Evolutionary conservation across 139 green algal species (phyloP).

Genomic region (Chlorokybus atmophyticus): DNA sequence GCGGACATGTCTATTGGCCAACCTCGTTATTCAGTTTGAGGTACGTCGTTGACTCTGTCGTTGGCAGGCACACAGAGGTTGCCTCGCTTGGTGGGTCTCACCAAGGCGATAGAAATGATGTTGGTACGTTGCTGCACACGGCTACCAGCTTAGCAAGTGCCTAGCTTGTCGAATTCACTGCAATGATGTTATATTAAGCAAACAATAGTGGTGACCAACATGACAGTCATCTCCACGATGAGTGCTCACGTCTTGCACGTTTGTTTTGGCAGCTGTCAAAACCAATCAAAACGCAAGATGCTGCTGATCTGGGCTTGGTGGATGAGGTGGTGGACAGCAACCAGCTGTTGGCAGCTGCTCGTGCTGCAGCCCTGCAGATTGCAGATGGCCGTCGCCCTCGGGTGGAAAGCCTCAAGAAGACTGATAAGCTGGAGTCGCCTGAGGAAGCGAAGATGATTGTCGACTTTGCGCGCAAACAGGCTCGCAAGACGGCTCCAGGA

Average conservation of each 20-base stretch:
- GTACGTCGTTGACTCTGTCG: neutral
- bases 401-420: conserved; percentile 30
- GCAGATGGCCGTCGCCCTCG: conserved; percentile 40
- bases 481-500: conserved; percentile 23
- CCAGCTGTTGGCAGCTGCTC: conserved; percentile 47
- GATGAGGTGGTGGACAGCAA: conserved; percentile 55
- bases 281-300: conserved; percentile 38
- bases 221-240: too few relatives aligned
- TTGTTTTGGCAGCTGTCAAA: conserved; percentile 41
- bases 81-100: conserved; percentile 82
- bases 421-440: conserved; percentile 59
- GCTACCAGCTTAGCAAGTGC: too few relatives aligned
- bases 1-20: neutral
- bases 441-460: conserved; percentile 61
- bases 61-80: conserved; percentile 75
- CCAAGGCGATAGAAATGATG: conserved; percentile 87
- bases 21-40: neutral
- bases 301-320: conserved; percentile 69
- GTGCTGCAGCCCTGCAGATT: conserved; percentile 62
- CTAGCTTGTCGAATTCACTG: too few relatives aligned
- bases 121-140: too few relatives aligned
- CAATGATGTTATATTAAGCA: too few relatives aligned
- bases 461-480: conserved; percentile 56
- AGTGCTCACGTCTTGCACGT: too few relatives aligned
- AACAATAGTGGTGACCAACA: too few relatives aligned